Evolutionary conservation across 2,329 filamentous ascomycete species (phyloP).

Genomic region (Fusarium torulosum): DNA sequence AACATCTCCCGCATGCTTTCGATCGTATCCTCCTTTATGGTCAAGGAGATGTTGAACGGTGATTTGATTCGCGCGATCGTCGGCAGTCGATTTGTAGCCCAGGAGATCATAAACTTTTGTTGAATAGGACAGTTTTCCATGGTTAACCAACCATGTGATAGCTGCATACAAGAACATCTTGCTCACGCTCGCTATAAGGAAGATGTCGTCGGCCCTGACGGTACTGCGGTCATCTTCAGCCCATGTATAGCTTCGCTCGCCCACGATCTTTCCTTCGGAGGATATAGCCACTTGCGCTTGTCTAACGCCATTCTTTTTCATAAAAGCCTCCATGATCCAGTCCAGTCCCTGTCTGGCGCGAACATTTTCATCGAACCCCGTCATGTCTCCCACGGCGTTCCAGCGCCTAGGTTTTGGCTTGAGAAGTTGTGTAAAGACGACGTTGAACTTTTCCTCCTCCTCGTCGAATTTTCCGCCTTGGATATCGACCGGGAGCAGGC

Average conservation of each 20-base stretch:
- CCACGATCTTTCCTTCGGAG: not conserved
- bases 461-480: slow-evolving; percentile 18
- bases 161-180: slow-evolving; percentile 37
- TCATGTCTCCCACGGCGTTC: slow-evolving; percentile 4
- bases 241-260: slow-evolving; percentile 37
- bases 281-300: slow-evolving; percentile 34
- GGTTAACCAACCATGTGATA: slow-evolving; percentile 7
- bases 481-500: slow-evolving; percentile 25
- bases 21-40: slow-evolving; percentile 25
- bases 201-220: slow-evolving; percentile 26
- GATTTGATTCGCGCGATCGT: slow-evolving; percentile 22
- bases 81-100: slow-evolving; percentile 16
- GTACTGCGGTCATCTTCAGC: slow-evolving; percentile 29
- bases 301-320: slow-evolving; percentile 34
- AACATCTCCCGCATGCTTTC: slow-evolving; percentile 12
- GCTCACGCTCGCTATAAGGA: slow-evolving; percentile 34
- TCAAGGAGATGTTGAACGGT: slow-evolving; percentile 37
- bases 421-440: slow-evolving; percentile 25
- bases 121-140: not conserved
- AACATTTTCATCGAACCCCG: slow-evolving; percentile 1
- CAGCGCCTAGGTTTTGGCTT: slow-evolving; percentile 16
- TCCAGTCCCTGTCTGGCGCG: slow-evolving; percentile 8
- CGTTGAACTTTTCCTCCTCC: slow-evolving; percentile 19
- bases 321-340: slow-evolving; percentile 19
- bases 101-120: slow-evolving; percentile 31